These are phyloP conservation scores for Aspergillus melleus DNA, from an alignment of 2,329 filamentous ascomycete genomes.

Conservation along the genomic window DNA sequence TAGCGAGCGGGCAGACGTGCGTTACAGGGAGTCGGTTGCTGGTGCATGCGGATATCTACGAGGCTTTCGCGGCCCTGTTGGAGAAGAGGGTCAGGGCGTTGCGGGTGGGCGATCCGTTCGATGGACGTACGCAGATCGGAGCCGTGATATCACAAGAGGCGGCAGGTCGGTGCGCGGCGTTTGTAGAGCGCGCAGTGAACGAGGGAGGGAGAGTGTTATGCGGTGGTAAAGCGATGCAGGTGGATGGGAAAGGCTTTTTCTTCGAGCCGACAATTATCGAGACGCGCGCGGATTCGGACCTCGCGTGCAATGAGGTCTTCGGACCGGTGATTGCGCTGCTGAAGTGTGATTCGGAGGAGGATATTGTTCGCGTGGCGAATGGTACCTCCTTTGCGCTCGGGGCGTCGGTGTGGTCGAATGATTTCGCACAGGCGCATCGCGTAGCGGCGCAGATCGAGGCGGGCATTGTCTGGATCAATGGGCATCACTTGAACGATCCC, in stretches of 20 bases:
- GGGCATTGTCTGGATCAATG: slow-evolving; percentile 51
- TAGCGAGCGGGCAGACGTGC: slow-evolving; percentile 58
- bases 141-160: slow-evolving; percentile 55
- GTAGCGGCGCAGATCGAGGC: slow-evolving; percentile 50
- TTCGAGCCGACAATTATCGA: slow-evolving; percentile 49
- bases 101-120: slow-evolving; percentile 59
- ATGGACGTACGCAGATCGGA: slow-evolving; percentile 63
- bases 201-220: slow-evolving; percentile 45
- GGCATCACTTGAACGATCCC: slow-evolving; percentile 70
- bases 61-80: slow-evolving; percentile 41
- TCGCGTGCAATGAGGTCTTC: slow-evolving; percentile 49
- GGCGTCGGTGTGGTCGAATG: slow-evolving; percentile 53
- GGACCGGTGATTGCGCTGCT: slow-evolving; percentile 53
- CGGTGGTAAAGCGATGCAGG: slow-evolving; percentile 48
- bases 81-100: slow-evolving; percentile 51
- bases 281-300: slow-evolving; percentile 18
- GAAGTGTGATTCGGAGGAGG: slow-evolving; percentile 48
- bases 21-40: slow-evolving; percentile 57
- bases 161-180: slow-evolving; percentile 41
- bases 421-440: slow-evolving; percentile 50
- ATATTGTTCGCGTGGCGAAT: slow-evolving; percentile 51
- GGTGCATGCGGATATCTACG: slow-evolving; percentile 49
- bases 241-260: slow-evolving; percentile 56
- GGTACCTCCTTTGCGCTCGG: slow-evolving; percentile 53
- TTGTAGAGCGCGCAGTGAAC: slow-evolving; percentile 31